A percentile compares a stretch with the other conserved stretches of the same genome.
phyloP scores from a whole-genome alignment of 305 asterid species.

The Fraxinus greggii region DNA sequence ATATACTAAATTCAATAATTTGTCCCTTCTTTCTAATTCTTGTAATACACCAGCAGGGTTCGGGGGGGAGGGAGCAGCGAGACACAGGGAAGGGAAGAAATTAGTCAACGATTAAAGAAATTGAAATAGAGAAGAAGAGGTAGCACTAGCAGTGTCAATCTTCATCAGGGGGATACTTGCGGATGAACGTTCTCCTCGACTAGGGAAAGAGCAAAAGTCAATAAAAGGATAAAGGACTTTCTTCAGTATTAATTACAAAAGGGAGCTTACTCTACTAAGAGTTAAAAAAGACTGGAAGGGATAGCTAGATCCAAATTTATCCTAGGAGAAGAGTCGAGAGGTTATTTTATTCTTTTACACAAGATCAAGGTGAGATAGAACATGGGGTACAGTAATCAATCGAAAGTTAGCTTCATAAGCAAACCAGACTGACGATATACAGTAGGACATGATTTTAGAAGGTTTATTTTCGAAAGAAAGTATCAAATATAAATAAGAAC shows the following conservation, averaged over 20 bases:
- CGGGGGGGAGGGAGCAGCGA: too few species aligned
- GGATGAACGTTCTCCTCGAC: not conserved
- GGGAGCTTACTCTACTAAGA: not conserved
- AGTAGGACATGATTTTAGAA: too few species aligned
- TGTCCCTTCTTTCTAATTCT: too few species aligned
- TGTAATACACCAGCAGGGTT: too few species aligned
- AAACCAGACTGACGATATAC: not conserved
- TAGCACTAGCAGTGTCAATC: not conserved
- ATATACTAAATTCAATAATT: too few species aligned
- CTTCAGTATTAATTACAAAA: not conserved
- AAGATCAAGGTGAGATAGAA: not conserved
- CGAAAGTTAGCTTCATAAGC: not conserved
- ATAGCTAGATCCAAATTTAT: not conserved
- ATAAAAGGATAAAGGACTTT: not conserved
- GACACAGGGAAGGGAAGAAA: too few species aligned
- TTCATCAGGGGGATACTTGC: not conserved
- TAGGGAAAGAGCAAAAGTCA: not conserved
- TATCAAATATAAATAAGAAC: too few species aligned
- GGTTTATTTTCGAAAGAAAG: too few species aligned
- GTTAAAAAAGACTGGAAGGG: not conserved
- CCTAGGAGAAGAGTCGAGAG: not conserved
- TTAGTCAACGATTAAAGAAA: too few species aligned
- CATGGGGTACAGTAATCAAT: not conserved
- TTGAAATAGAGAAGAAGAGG: too few species aligned
- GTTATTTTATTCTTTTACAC: not conserved